These are phyloP conservation scores for Sugiyamaella smithiae DNA, from an alignment of 805 yeast genomes.

Conservation along the genomic window DNA sequence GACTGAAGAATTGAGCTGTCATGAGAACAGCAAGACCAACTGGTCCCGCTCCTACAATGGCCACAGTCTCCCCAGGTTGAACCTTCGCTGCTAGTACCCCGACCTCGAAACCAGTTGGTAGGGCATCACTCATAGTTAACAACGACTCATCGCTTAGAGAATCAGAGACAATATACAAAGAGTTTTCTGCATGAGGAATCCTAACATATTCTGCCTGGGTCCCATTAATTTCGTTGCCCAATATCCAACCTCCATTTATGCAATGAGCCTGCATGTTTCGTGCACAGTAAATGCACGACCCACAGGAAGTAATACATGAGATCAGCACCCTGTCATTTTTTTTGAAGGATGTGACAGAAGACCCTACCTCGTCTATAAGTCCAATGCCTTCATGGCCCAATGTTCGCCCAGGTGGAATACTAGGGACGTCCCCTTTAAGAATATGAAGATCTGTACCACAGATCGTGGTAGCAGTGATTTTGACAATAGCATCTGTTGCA, in stretches of 20 bases:
- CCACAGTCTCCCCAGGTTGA: conserved; percentile 51
- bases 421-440: conserved; percentile 73
- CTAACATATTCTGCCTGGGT: conserved; percentile 76
- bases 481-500: conserved; percentile 67
- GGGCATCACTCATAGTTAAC: conserved; percentile 75
- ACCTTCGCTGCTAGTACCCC: conserved; percentile 75
- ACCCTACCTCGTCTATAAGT: conserved; percentile 88
- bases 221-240: conserved; percentile 61
- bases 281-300: conserved; percentile 54
- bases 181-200: conserved; percentile 79
- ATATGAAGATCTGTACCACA: conserved; percentile 85
- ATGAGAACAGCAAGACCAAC: conserved; percentile 69
- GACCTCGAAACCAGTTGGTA: conserved; percentile 68
- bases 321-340: conserved; percentile 80
- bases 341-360: conserved; percentile 82
- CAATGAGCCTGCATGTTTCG: conserved; percentile 86
- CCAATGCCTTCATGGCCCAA: conserved; percentile 99
- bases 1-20: conserved; percentile 68
- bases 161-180: conserved; percentile 72
- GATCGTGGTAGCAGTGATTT: conserved; percentile 76
- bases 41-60: conserved; percentile 55
- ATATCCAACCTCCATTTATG: conserved; percentile 65
- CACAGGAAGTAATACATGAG: conserved; percentile 69
- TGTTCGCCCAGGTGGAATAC: conserved; percentile 68
- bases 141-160: conserved; percentile 81